Evolutionary conservation across 805 yeast genomes (phyloP), one percentile per base, ranked within the genome.

Genomic region (Metschnikowia baotianmanensis): DNA sequence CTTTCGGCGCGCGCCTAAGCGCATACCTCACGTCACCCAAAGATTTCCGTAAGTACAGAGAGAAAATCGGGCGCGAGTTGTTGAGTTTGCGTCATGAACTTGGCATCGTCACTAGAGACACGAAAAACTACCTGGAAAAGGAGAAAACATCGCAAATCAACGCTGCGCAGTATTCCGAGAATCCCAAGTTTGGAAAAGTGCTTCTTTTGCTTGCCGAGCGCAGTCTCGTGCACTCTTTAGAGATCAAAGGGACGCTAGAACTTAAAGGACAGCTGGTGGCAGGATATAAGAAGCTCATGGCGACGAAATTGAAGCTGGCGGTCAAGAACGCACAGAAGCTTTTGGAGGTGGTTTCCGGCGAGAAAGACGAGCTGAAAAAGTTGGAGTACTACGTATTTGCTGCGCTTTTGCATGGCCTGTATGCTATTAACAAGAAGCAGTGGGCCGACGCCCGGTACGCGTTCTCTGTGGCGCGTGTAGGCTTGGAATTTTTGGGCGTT

Each of bases 201-300:
- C 60, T 79, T n/a, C 65, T 89, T 18, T 67, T 79, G 42, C 73
- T 75, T n/a, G 80, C 84, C 1, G 98, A 93, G 61, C 76, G 96
- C 56, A 86, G 87, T 51, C 67, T 81, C 56, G 70, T 87, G 22
- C 77, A 74, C 51, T 83, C 90, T 1, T 72, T 79, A 58, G 89
- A 83, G 59, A 69, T 80, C 38, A 76, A 77, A 45, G 63, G 74
- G 9, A 60, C 73, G 34, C 60, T 78, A 45, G 86, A 78, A 46
- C 71, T 78, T 29, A 74, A 76, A 43, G 68, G 73, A 10, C 71
- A 77, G 7, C 65, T 63, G 24, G 57, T 66, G 50, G 67, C 74
- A n/a, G 74, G 74, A 40, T 75, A 82, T 44, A 60, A 53, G 50
- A 63, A 57, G 31, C 57, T 69, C 43, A 63, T 84, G 51, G 56